Evolutionary conservation across 2,329 filamentous ascomycete species (phyloP).

Genomic region (Aspergillus sp.): DNA sequence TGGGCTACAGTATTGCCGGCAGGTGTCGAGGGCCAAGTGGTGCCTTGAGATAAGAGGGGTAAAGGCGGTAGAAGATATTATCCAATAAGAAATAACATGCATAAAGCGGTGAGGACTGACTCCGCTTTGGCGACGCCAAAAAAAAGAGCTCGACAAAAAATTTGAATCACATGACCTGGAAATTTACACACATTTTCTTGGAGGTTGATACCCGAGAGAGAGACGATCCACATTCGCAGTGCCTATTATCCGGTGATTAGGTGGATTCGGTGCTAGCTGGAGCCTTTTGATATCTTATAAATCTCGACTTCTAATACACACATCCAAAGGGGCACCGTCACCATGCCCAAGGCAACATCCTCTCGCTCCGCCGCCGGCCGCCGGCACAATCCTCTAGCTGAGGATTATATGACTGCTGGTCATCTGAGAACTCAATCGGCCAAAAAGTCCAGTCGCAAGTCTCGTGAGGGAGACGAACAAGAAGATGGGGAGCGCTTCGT

Average conservation of each 20-base stretch:
- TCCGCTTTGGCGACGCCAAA: slow-evolving; percentile 7
- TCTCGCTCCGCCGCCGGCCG: slow-evolving; percentile 58
- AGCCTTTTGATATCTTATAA: not conserved
- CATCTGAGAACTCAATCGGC: slow-evolving; percentile 72
- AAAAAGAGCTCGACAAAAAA: slow-evolving; percentile 34
- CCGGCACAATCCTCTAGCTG: slow-evolving; percentile 86
- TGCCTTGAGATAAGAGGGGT: slow-evolving; percentile 11
- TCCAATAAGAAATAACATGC: slow-evolving; percentile 5
- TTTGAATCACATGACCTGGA: slow-evolving; percentile 35
- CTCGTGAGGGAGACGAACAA: slow-evolving; percentile 54
- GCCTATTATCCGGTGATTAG: not conserved
- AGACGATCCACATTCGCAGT: not conserved
- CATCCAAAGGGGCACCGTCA: slow-evolving; percentile 13
- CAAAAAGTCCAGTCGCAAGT: slow-evolving; percentile 68
- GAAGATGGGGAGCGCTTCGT: slow-evolving; percentile 71
- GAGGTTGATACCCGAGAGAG: slow-evolving; percentile 8
- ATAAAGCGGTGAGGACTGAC: slow-evolving; percentile 21
- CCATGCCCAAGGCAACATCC: slow-evolving; percentile 79
- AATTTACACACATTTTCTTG: slow-evolving; percentile 37
- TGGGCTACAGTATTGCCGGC: slow-evolving; percentile 12
- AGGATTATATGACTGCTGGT: slow-evolving; percentile 74
- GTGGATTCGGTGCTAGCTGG: not conserved
- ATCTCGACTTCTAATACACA: not conserved
- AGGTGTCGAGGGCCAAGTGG: slow-evolving; percentile 1
- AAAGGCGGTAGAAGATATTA: not conserved